Conservation (phyloP, 306 rosid genomes). For the Astragalus membranaceus region DNA sequence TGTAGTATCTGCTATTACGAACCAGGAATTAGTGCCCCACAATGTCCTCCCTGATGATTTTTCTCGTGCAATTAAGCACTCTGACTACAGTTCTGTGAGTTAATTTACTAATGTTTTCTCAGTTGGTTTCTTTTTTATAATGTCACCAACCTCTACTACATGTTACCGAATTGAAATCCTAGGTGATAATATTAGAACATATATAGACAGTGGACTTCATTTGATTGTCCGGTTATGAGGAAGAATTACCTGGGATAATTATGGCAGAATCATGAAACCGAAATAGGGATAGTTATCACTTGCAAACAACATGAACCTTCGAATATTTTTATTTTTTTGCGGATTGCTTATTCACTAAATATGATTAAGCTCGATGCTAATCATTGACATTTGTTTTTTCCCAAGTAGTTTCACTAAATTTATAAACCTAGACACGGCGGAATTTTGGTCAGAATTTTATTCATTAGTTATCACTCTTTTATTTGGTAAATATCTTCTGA, state of each 20-base stretch:
- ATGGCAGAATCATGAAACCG: neutral
- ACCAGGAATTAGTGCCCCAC: conserved; percentile 70
- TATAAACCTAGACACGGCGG: neutral
- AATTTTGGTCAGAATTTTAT: neutral
- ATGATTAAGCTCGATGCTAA: neutral
- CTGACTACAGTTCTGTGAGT: conserved; percentile 95
- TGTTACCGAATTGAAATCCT: neutral
- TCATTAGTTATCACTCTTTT: conserved; percentile 5
- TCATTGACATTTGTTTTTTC: neutral
- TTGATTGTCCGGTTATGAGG: neutral
- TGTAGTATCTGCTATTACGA: conserved; percentile 21
- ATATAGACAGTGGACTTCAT: neutral
- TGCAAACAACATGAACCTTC: neutral
- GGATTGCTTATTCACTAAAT: neutral
- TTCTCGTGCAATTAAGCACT: conserved; percentile 48
- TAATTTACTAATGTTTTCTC: neutral
- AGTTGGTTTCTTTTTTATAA: neutral
- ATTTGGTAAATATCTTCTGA: conserved; percentile 32
- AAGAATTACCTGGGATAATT: conserved; percentile 3
- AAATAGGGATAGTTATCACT: neutral
- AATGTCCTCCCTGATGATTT: conserved; percentile 70
- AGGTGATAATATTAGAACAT: neutral
- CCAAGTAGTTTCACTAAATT: neutral
- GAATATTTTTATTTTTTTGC: neutral
- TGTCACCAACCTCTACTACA: neutral